A percentile compares a stretch with the other conserved stretches of the same genome.
phyloP scores from a whole-genome alignment of 371 early-diverging fungal species.

The Umbelopsis sp. region DNA sequence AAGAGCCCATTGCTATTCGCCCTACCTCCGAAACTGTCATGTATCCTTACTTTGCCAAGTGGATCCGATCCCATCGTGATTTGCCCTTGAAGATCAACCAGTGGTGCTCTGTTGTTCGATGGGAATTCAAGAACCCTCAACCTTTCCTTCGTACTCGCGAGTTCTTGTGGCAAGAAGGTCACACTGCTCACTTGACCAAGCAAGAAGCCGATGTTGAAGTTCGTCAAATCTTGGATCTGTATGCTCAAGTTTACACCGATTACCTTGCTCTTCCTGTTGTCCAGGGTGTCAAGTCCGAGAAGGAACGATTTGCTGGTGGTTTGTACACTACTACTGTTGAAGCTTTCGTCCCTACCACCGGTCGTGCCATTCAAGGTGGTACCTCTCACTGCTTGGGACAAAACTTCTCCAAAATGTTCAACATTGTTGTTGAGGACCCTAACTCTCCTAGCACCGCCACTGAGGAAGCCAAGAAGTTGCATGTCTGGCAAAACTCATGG shows the following conservation, averaged over 20 bases:
- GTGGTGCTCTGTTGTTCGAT: conserved; percentile 99
- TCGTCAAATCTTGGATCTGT: conserved; percentile 91
- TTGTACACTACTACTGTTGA: conserved; percentile 99
- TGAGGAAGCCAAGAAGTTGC: conserved; percentile 56
- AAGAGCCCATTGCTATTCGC: conserved; percentile 98
- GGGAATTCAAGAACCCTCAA: conserved; percentile 99
- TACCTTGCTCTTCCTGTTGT: conserved; percentile 99
- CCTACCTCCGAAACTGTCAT: conserved; percentile 99
- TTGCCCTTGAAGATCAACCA: conserved; percentile 99
- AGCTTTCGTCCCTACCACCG: conserved; percentile 98
- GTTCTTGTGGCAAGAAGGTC: conserved; percentile 99
- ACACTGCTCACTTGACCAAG: conserved; percentile 96
- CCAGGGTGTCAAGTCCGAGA: conserved; percentile 98
- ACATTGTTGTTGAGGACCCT: conserved; percentile 53
- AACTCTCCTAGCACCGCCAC: conserved; percentile 38
- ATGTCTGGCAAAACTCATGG: conserved; percentile 99
- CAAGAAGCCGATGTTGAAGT: conserved; percentile 95
- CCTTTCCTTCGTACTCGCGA: conserved; percentile 99
- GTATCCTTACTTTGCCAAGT: conserved; percentile 99
- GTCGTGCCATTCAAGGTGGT: conserved; percentile 99
- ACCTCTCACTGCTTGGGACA: conserved; percentile 99
- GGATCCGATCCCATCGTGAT: conserved; percentile 99
- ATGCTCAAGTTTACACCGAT: conserved; percentile 97
- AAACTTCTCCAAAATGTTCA: conserved; percentile 99
- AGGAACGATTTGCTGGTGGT: conserved; percentile 99